Conservation (phyloP, 2,329 filamentous ascomycete genomes). For the Pyrenophora graminea region DNA sequence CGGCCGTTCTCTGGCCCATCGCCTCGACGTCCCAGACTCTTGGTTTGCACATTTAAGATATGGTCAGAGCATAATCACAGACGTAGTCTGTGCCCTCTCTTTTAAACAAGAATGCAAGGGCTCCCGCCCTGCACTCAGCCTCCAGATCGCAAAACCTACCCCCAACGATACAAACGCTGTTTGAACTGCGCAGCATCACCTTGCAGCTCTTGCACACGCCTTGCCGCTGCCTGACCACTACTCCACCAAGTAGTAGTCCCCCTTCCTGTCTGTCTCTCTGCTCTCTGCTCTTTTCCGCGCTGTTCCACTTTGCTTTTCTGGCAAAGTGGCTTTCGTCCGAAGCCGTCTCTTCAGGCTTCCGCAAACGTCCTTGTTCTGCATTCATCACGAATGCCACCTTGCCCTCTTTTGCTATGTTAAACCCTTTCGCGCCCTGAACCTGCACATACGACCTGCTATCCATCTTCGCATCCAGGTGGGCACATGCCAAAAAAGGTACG, state of each 20-base stretch:
- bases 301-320: constrained; percentile 42
- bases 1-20: constrained; percentile 36
- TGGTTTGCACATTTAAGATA: constrained; percentile 32
- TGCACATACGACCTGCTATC: constrained; percentile 12
- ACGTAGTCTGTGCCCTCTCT: constrained; percentile 25
- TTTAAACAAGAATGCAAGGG: constrained; percentile 44
- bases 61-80: constrained; percentile 27
- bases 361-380: constrained; percentile 37
- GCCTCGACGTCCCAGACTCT: constrained; percentile 26
- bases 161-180: constrained; percentile 34
- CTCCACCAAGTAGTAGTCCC: constrained; percentile 14
- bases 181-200: constrained; percentile 41
- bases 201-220: constrained; percentile 28
- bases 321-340: constrained; percentile 37
- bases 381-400: constrained; percentile 36
- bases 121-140: constrained; percentile 33
- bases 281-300: constrained; percentile 32
- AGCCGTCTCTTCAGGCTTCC: constrained; percentile 40
- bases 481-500: constrained; percentile 43
- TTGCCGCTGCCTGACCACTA: constrained; percentile 25
- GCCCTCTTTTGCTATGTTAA: constrained; percentile 40
- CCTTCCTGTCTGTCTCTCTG: constrained; percentile 40
- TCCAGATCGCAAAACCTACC: constrained; percentile 26
- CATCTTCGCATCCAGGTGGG: constrained; percentile 27
- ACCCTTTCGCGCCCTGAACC: constrained; percentile 34